These are phyloP conservation scores for Orbilia quercus DNA, from an alignment of 2,329 filamentous ascomycete species.

Conservation along the genomic window DNA sequence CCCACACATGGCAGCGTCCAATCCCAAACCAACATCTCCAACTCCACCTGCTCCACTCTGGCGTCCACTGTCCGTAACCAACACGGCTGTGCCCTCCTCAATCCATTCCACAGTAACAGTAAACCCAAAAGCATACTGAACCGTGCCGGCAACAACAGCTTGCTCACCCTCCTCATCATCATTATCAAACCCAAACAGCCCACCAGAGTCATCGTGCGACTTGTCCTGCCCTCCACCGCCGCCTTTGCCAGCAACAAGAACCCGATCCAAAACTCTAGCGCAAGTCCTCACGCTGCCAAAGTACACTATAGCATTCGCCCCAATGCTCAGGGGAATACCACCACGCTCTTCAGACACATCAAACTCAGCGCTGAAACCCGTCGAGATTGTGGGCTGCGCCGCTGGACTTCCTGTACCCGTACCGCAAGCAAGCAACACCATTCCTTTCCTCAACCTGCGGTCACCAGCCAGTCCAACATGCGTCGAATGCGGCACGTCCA, in stretches of 20 bases:
- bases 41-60: slow-evolving; percentile 55
- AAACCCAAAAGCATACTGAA: slow-evolving; percentile 50
- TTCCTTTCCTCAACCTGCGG: slow-evolving; percentile 75
- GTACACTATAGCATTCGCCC: slow-evolving; percentile 82
- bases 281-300: slow-evolving; percentile 86
- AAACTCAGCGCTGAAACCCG: slow-evolving; percentile 78
- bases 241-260: slow-evolving; percentile 28
- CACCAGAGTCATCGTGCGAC: slow-evolving; percentile 66
- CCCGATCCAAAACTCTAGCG: slow-evolving; percentile 75
- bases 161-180: slow-evolving; percentile 62
- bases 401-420: slow-evolving; percentile 62
- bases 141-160: slow-evolving; percentile 10
- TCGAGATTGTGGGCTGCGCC: slow-evolving; percentile 72
- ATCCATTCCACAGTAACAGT: slow-evolving; percentile 59
- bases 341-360: slow-evolving; percentile 67
- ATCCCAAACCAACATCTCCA: slow-evolving; percentile 53
- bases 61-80: slow-evolving; percentile 58
- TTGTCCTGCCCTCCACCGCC: slow-evolving; percentile 60
- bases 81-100: slow-evolving; percentile 58
- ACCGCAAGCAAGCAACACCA: slow-evolving; percentile 77
- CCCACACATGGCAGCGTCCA: slow-evolving; percentile 55
- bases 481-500: slow-evolving; percentile 32
- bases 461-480: slow-evolving; percentile 48
- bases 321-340: slow-evolving; percentile 70
- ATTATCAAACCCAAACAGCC: slow-evolving; percentile 71